Conservation (phyloP, 2,329 filamentous ascomycete species). For the Hypoxylon sp. region DNA sequence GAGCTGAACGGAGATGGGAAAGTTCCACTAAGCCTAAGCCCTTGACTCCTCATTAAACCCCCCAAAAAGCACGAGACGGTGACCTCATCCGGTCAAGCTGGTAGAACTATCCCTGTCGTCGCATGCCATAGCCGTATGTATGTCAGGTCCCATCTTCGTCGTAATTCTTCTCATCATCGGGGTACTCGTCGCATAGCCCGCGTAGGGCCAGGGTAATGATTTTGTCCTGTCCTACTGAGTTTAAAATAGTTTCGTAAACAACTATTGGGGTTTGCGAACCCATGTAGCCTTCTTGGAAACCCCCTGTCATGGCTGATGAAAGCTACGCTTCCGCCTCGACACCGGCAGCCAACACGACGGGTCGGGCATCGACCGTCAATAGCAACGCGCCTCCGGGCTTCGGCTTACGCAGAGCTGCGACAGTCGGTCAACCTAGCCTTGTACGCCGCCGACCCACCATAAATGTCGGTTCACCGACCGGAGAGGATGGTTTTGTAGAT, state of each 20-base stretch:
- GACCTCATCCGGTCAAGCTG: constrained; percentile 37
- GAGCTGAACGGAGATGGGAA: constrained; percentile 27
- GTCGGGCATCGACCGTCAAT: constrained; percentile 33
- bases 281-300: constrained; percentile 39
- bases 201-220: constrained; percentile 22
- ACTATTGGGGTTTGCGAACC: constrained; percentile 27
- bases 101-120: constrained; percentile 37
- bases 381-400: constrained; percentile 54
- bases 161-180: constrained; percentile 20
- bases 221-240: constrained; percentile 5
- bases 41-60: constrained; percentile 4
- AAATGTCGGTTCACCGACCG: constrained; percentile 39
- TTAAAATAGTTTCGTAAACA: background rate
- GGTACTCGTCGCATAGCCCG: constrained; percentile 30
- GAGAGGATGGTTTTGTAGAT: constrained; percentile 47
- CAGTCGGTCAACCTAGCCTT: constrained; percentile 56
- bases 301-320: constrained; percentile 52
- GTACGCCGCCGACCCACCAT: constrained; percentile 48
- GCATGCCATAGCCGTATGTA: constrained; percentile 23
- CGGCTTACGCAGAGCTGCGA: constrained; percentile 60
- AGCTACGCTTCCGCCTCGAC: constrained; percentile 47
- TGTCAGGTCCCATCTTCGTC: constrained; percentile 30
- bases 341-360: constrained; percentile 44
- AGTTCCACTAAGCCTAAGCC: constrained; percentile 21
- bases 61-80: constrained; percentile 23